Percentiles rank a stretch among this genome's conserved stretches.
phyloP scores from a whole-genome alignment of 305 asterid species.

The Solanum hybrid region DNA sequence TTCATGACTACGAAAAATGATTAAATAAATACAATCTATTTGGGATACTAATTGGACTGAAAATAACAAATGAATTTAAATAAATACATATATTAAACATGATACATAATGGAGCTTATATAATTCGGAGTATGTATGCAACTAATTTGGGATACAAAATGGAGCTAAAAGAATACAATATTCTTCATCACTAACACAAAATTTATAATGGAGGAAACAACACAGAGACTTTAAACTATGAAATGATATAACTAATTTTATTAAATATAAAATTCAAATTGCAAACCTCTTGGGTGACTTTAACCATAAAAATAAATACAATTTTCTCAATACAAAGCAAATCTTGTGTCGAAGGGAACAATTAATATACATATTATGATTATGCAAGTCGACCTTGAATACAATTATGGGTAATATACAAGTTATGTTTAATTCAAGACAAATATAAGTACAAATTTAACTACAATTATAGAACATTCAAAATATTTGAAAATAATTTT shows the following conservation, averaged over 20 bases:
- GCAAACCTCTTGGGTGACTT: background rate
- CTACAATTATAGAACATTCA: background rate
- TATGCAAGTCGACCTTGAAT: background rate
- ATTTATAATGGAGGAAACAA: background rate
- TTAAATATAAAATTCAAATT: background rate
- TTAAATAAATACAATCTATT: too few species aligned
- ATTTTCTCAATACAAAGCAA: background rate
- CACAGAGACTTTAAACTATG: background rate
- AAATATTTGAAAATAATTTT: too few species aligned
- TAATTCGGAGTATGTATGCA: background rate
- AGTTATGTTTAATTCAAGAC: background rate
- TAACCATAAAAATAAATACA: background rate
- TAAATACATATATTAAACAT: too few species aligned
- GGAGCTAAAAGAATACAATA: background rate
- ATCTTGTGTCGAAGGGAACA: background rate
- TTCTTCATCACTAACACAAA: background rate
- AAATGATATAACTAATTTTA: background rate
- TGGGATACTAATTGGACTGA: too few species aligned
- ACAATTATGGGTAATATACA: background rate
- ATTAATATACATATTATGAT: background rate
- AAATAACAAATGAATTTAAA: too few species aligned
- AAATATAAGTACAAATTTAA: too few species aligned
- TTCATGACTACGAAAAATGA: too few species aligned
- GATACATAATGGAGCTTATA: too few species aligned
- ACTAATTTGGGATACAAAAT: background rate